Conservation (phyloP, 2,329 filamentous ascomycete genomes). For the Penicillium nordicum region DNA sequence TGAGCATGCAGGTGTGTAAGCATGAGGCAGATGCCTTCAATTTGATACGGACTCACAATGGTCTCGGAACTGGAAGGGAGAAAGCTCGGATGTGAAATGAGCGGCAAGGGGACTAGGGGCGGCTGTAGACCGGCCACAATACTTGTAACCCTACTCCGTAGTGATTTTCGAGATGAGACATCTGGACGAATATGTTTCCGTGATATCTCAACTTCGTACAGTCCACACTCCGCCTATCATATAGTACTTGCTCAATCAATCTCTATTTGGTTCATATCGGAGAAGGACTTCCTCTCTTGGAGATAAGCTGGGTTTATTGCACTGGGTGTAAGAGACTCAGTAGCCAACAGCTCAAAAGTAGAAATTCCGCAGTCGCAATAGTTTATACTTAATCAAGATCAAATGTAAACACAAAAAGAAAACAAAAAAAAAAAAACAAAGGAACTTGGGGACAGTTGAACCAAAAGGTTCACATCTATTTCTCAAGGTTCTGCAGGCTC, state of each 20-base stretch:
- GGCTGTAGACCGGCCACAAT: neutral
- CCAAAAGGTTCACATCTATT: neutral
- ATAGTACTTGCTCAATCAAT: neutral
- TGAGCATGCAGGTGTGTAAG: slow-evolving; percentile 27
- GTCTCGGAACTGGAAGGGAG: slow-evolving; percentile 18
- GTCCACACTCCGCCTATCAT: neutral
- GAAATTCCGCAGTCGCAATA: neutral
- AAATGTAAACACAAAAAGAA: too few relatives aligned
- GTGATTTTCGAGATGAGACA: neutral
- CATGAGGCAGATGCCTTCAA: slow-evolving; percentile 26
- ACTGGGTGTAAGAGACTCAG: neutral
- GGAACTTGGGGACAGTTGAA: neutral
- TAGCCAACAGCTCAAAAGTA: neutral
- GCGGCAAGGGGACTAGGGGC: too few relatives aligned
- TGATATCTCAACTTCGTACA: neutral
- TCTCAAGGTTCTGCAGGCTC: neutral
- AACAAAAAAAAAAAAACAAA: neutral
- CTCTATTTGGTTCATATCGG: neutral
- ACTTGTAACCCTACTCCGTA: neutral
- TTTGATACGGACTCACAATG: slow-evolving; percentile 17
- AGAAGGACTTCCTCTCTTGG: neutral
- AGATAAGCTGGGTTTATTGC: neutral
- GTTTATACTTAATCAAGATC: neutral
- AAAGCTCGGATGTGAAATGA: slow-evolving; percentile 20
- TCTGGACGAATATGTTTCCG: neutral